These are phyloP conservation scores for Cladophialophora chaetospira DNA, from an alignment of 2,329 filamentous ascomycete genomes.

Conservation along the genomic window DNA sequence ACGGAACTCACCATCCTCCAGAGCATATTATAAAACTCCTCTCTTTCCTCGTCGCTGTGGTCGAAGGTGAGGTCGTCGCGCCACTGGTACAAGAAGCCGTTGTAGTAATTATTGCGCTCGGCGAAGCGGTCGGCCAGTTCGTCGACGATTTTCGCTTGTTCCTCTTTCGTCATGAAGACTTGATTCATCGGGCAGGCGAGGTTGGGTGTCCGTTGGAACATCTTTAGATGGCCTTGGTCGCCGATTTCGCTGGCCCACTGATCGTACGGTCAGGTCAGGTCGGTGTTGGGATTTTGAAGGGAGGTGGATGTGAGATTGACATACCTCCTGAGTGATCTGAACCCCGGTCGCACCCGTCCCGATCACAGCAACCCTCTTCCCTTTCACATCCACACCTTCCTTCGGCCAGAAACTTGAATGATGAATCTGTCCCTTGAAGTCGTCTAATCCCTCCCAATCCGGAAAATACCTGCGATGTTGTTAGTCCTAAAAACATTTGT, in stretches of 20 bases:
- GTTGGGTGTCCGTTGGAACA: constrained; percentile 68
- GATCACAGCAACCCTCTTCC: constrained; percentile 64
- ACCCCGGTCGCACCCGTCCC: constrained; percentile 67
- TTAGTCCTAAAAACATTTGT: no score
- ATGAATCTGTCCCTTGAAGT: constrained; percentile 61
- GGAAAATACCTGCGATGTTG: no score
- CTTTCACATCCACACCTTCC: constrained; percentile 57
- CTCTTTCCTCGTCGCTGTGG: constrained; percentile 34
- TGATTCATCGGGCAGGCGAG: constrained; percentile 63
- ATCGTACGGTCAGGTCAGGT: neutral
- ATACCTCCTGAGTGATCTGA: constrained; percentile 63
- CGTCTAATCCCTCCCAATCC: constrained; percentile 60
- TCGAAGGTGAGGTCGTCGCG: constrained; percentile 44
- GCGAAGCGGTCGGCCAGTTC: constrained; percentile 12
- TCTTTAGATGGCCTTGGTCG: constrained; percentile 50
- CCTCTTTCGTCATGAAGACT: constrained; percentile 48
- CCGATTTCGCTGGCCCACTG: constrained; percentile 42
- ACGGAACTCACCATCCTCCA: constrained; percentile 42
- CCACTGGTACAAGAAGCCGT: constrained; percentile 62
- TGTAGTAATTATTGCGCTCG: constrained; percentile 52
- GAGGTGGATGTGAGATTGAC: neutral
- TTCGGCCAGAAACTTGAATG: constrained; percentile 64
- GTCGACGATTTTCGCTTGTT: constrained; percentile 46
- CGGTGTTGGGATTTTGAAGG: neutral
- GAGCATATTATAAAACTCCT: constrained; percentile 50